Evolutionary conservation across 2,329 filamentous ascomycete genomes (phyloP), one percentile per base, ranked within the genome.

Genomic region (Lachnellula willkommii): DNA sequence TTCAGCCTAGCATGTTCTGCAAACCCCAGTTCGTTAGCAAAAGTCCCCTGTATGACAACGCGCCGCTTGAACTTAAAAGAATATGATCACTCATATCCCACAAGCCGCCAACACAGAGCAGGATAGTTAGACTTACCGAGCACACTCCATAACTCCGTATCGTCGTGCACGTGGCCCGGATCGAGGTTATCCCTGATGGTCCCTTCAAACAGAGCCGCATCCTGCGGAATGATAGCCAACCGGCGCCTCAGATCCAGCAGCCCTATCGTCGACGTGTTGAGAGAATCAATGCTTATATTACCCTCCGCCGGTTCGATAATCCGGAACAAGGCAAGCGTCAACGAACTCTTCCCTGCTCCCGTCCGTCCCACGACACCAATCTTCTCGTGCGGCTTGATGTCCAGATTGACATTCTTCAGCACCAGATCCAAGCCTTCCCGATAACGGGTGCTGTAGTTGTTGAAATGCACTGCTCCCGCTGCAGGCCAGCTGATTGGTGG

Each of bases 291-390:
- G 65, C 84, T 88, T 65, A 99, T 94, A 66, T 87, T 81, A 52
- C 94, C 94, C 43, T 83, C 83, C 39, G 79, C 82, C 2, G 92
- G 84, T 74, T 99, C 95, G 60, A 99, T 97, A 63, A 99, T 91
- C 52, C 95, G 85, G 82, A 99, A 99, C 20, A 99, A 78, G 2
- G 94, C 87, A 59, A 99, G 79, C 0, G 94, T 97, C 59, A 99
- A 77, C 9, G 91, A 96, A 58, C 90, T 95, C 77, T 99, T 99
- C 69, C 94, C 94, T 35, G 94, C 94, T 53, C 94, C 94, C 0
- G 94, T 99, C 49, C 94, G 88, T 54, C 94, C 94, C 35, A 99
- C 94, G 11, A 99, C 92, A 58, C 94, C 94, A 71, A 99, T 94
- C 80, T 97, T 99, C 77, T 99, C 94, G 68, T 92, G 90, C 5